Base-by-base conservation (phyloP, 169 alveolate genomes). In the Plasmodium knowlesi region DNA sequence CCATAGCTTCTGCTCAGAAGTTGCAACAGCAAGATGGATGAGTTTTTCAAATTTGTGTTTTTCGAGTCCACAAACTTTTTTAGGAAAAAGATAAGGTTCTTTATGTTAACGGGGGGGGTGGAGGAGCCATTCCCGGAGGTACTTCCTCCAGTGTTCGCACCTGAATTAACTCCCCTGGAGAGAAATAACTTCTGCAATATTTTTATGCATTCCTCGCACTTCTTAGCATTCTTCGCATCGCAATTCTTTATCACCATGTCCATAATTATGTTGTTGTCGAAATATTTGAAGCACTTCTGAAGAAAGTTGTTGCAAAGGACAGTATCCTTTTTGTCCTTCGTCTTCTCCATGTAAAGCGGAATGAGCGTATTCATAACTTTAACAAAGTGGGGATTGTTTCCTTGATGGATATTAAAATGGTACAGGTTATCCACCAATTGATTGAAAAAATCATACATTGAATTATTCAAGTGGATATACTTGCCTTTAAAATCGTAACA, bases 401-500 rank as follows among this genome's bases (percentile, higher is more conserved):
- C 28, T 61, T 76, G 34, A 28, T 46, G 50, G 28, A 82, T 19
- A 43, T 90, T 90, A 76, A 67, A 90, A 67, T 90, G 67, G 39
- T 67, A 67, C 2, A 70, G 22, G 14, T 46, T 14, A 43, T 81
- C 95, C 3, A 90, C 76, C 37, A 90, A 53, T 5, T 80, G 37
- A 19, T 81, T 70, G 57, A 90, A 90, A 61, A 90, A 81, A 30
- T 90, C 92, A 71, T 54, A 90, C 5, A 90, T 46, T 2, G 79
- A 83, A 14, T 16, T 71, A 81, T 90, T 90, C 39, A 90, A 41
- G 73, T 81, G 84, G 30, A 10, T 50, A 57, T 90, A 81, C 50
- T 90, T 90, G 8, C 95, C 95, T 25, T 90, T 90, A 70, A 90
- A 90, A 41, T 90, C 95, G 39, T 81, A 90, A 74, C 95, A 90